These are phyloP conservation scores for Solanum appendiculatum DNA, from an alignment of 257 asterid genomes.

Conservation along the genomic window DNA sequence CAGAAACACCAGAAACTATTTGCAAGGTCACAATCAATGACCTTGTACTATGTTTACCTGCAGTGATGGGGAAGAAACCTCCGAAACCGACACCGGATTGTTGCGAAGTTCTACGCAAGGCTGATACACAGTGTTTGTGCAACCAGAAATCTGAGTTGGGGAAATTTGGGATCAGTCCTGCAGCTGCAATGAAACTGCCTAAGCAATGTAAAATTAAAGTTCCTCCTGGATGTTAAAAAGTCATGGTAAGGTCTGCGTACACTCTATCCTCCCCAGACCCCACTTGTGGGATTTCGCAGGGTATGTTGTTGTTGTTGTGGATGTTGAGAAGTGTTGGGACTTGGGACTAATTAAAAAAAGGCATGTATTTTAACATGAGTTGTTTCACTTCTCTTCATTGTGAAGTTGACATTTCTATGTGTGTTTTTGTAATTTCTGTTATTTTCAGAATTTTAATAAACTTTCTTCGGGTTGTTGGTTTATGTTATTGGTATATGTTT, in stretches of 20 bases:
- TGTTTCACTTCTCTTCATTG: not conserved
- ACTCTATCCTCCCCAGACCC: accelerated
- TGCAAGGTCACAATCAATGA: conserved; percentile 37
- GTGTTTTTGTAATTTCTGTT: not conserved
- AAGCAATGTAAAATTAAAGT: conserved; percentile 18
- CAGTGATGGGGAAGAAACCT: conserved; percentile 33
- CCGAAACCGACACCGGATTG: conserved; percentile 27
- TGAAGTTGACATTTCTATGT: not conserved
- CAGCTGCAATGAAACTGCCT: conserved; percentile 37
- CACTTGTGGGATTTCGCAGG: accelerated
- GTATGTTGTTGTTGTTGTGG: not conserved
- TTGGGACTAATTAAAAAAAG: not conserved
- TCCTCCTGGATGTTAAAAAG: conserved; percentile 20
- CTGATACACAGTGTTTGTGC: conserved; percentile 36
- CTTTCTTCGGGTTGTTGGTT: not conserved
- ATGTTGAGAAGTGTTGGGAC: not conserved
- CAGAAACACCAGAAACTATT: conserved; percentile 7
- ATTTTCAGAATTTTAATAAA: not conserved
- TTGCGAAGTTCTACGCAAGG: conserved; percentile 25
- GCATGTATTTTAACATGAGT: not conserved
- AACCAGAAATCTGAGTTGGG: conserved; percentile 19
- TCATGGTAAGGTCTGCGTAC: no score
- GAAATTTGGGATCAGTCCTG: conserved; percentile 22
- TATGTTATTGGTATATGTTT: no score
- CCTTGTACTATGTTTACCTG: conserved; percentile 41